Evolutionary conservation across 192 early-diverging fungal species (phyloP).

Genomic region (Rhizophagus prolifer): DNA sequence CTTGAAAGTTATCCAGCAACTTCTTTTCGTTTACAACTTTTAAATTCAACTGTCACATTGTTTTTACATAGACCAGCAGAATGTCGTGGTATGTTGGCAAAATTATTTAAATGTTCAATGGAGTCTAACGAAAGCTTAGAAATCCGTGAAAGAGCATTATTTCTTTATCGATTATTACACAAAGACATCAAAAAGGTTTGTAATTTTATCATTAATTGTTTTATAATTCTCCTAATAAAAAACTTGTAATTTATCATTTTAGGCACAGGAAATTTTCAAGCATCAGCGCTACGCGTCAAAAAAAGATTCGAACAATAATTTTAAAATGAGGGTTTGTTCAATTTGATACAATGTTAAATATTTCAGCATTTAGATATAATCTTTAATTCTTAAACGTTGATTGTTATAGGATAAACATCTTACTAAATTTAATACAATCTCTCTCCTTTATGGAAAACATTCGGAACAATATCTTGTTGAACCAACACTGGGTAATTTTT

Average conservation of each 20-base stretch:
- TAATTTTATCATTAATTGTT: neutral
- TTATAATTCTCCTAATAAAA: neutral
- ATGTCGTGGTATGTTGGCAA: constrained; percentile 8
- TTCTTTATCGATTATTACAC: constrained; percentile 13
- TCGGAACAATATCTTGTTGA: constrained; percentile 10
- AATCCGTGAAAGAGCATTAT: constrained; percentile 15
- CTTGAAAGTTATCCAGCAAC: constrained; percentile 12
- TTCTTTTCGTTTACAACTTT: constrained; percentile 14
- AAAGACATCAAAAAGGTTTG: constrained; percentile 14
- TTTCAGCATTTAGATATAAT: neutral
- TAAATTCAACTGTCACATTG: constrained; percentile 11
- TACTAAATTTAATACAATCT: neutral
- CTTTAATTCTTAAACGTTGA: neutral
- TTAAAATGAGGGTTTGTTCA: neutral
- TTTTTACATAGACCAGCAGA: constrained; percentile 20
- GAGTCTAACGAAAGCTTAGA: neutral
- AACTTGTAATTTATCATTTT: neutral
- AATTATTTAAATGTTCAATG: constrained; percentile 20
- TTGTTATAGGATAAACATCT: neutral
- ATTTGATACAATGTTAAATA: neutral
- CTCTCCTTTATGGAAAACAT: constrained; percentile 4
- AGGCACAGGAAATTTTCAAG: constrained; percentile 12
- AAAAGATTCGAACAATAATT: neutral
- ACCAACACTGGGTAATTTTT: neutral
- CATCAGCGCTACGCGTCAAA: neutral